Evolutionary conservation across 1,139 yeast genomes (phyloP), one percentile per base, ranked within the genome.

Genomic region (Debaryomyces robertsiae): DNA sequence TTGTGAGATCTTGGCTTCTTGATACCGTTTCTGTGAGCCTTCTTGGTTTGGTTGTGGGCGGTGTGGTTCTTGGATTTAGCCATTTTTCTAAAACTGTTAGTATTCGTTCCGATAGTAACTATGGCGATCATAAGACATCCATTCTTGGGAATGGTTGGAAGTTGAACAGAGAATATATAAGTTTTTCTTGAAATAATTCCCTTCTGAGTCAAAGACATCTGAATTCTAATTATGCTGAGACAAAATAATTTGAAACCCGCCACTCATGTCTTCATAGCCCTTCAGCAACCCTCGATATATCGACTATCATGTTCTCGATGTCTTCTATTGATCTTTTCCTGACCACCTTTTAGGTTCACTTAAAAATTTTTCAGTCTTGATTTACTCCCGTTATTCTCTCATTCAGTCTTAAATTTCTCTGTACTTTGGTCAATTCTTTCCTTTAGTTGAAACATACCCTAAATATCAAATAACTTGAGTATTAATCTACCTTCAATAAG

Each of bases 11-110:
- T 86, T 66, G 97, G 96, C 91, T 91, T 93, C 88, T 91, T 93
- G 81, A 93, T 93, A 80, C 98, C 98, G 88, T 93, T 93, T 75
- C 84, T 91, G 96, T 93, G 98, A 69, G 98, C 98, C 95, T 93
- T 93, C 75, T 78, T 86, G 90, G 87, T 88, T 78, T 93, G 98
- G 95, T 93, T 93, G 81, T 93, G 98, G 80, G 91, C 91, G 79
- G 98, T 93, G 77, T 93, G 98, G 81, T 93, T 93, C 96, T 93
- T 93, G 62, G 98, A 90, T 82, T 91, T 91, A 77, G 98, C 73
- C 98, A 91, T 90, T 73, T 71, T 59, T 52, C 70, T 61, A 55
- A 27, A 39, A 32, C 32, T 45, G 71, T 66, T 67, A 66, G 71
- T 65, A 33, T 24, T 23, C 10, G 11, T 10, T 25, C 28, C 10